Evolutionary conservation across 2,329 filamentous ascomycete species (phyloP).

Genomic region (Penicillium occitanis): DNA sequence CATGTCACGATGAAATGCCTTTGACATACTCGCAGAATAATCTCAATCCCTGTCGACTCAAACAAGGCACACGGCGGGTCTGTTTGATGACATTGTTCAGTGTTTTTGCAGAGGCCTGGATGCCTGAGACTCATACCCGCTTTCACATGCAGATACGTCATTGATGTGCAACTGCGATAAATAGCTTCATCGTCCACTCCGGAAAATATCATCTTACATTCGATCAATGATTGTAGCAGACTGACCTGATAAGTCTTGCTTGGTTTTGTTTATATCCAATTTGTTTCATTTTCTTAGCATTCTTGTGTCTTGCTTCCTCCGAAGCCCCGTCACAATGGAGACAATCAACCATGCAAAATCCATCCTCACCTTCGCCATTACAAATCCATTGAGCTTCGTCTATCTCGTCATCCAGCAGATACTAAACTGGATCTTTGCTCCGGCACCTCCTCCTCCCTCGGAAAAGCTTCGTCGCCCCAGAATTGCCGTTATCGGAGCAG

Average conservation of each 20-base stretch:
- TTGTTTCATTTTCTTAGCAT: neutral
- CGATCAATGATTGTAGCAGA: neutral
- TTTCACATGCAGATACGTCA: conserved; percentile 19
- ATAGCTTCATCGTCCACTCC: neutral
- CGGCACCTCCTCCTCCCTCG: conserved; percentile 61
- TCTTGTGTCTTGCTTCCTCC: neutral
- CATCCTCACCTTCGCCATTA: conserved; percentile 16
- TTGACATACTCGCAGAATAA: neutral
- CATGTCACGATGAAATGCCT: neutral
- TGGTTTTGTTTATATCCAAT: neutral
- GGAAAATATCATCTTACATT: neutral
- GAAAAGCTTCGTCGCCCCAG: conserved; percentile 59
- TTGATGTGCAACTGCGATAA: neutral
- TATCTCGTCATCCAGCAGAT: conserved; percentile 35
- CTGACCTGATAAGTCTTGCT: neutral
- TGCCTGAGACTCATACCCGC: conserved; percentile 6
- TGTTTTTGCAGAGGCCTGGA: neutral
- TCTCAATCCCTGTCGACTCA: neutral
- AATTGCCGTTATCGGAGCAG: conserved; percentile 68
- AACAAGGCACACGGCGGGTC: conserved; percentile 17
- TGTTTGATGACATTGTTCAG: neutral
- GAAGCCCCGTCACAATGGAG: neutral
- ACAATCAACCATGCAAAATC: conserved; percentile 10
- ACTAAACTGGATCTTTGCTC: conserved; percentile 59
- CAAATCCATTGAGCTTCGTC: conserved; percentile 30